Base-by-base conservation (phyloP, 129 eudicot genomes). In the Artemisia annua region DNA sequence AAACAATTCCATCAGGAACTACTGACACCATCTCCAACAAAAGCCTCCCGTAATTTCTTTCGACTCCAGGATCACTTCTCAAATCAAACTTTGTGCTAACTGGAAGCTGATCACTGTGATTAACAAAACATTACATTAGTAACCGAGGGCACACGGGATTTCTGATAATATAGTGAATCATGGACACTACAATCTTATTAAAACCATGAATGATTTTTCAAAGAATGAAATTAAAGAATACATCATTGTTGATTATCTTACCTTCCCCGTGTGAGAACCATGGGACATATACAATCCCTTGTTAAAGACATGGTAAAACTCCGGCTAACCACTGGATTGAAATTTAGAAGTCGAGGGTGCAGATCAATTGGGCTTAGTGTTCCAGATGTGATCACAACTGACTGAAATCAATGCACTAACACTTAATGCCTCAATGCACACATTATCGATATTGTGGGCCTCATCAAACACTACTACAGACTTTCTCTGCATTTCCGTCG, bases 231-330 rank as follows among this genome's bases (percentile, higher is more conserved):
- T 11, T 6, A 58, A 24, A 24, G 24, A 52, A 35, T 11, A 48
- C 24, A 64, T 51, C 51, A 43, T 17, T 15, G 67, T 50, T n/a
- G 0, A 75, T 2, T 5, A 39, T 35, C 65, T 82, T 83, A 95
- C 99, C 99, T 95, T 78, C 99, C 99, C 20, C 99, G 91, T 69
- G 97, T 66, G 64, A 95, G 91, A 83, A 95, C 97, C 99, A 95
- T 95, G 43, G 99, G 99, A 73, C 99, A 95, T 72, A 95, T 95
- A 83, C 99, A 95, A 80, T 95, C 96, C 86, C 99, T 88, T 46
- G 99, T 95, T 81, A 95, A 85, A 70, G 99, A 95, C 97, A 95
- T 95, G 50, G 93, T 88, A 71, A 95, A 95, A 80, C 99, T 95
- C 75, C 97, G 87, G 76, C 94, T 95, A 75, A 95, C 97, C 39